Base-by-base conservation (phyloP, 148 eudicot genomes). In the Chenopodium quinoa region DNA sequence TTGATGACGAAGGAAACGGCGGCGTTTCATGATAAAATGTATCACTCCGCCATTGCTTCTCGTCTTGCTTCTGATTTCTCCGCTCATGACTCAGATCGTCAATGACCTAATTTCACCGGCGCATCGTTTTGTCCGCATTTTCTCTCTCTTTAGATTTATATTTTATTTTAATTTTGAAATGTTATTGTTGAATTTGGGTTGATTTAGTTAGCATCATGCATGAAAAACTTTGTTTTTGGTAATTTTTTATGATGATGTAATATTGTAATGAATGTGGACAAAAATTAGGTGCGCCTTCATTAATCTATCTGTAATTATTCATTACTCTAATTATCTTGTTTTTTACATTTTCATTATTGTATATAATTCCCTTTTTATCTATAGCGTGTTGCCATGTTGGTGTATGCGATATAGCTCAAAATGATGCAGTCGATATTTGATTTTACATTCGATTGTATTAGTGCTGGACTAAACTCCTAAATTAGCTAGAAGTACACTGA, bases 1-100 rank as follows among this genome's bases (percentile, higher is more conserved):
- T 73, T 76, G 84, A 93, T 89, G 93, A 92, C 93, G 17, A 82
- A 65, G 32, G 91, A 90, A 25, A 83, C 78, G 50, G 81, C 83
- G 50, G 80, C 88, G 34, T 93, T 89, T 76, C 97, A 93, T 74
- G 97, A 93, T 62, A 82, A 81, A 1, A 93, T 93, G 97, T 93
- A 93, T 65, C 97, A 93, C 75, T 93, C 95, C 6, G 92, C 97
- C 1, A 91, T 93, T 25, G 95, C 97, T 4, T 88, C 97, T 71
- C 85, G 97, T 7, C 93, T 93, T 31, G 97, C 97, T 0, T 88
- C 95, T 16, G 95, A 90, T 54, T 75, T 89, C 19, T 82, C 91
- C 10, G 48, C 7, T 17, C 31, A 37, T 27, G 13, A 75, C 3
- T 73, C 25, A 4, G 81, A 32, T 14, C 63, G 7, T 11, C 48